Evolutionary conservation across 163 green algal genomes (phyloP).

Genomic region (Coccomyxa subellipsoidea): DNA sequence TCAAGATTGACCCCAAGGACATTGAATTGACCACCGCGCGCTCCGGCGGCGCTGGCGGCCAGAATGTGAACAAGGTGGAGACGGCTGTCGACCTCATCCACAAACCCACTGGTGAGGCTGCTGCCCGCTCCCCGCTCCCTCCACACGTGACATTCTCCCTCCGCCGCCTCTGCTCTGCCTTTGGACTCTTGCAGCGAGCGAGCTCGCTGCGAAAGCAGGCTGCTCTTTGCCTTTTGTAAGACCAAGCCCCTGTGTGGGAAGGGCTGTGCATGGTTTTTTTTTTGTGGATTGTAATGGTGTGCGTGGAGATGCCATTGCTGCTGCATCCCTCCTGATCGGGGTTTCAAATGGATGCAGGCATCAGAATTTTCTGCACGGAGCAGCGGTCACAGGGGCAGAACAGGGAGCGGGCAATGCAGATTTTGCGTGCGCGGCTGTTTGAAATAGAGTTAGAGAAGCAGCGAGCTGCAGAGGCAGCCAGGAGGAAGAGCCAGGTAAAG

Average conservation of each 20-base stretch:
- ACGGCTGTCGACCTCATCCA: slow-evolving; percentile 95
- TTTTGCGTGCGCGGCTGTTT: slow-evolving; percentile 86
- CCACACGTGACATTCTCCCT: no score
- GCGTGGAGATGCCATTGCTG: no score
- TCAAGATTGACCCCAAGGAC: slow-evolving; percentile 62
- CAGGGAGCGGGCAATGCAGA: slow-evolving; percentile 83
- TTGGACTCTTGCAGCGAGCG: no score
- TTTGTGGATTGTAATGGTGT: no score
- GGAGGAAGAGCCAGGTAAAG: slow-evolving; percentile 53
- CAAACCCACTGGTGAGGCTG: slow-evolving; percentile 72
- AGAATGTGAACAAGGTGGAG: slow-evolving; percentile 99
- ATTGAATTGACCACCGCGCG: slow-evolving; percentile 55
- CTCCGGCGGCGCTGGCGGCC: slow-evolving; percentile 71
- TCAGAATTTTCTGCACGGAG: slow-evolving; percentile 95
- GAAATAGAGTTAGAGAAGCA: slow-evolving; percentile 93
- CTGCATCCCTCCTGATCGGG: background rate
- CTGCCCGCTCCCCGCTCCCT: background rate
- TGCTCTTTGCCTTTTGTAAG: no score
- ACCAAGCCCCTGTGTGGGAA: no score
- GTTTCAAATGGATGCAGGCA: slow-evolving; percentile 53
- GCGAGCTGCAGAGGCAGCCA: slow-evolving; percentile 68
- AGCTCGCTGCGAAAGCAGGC: no score
- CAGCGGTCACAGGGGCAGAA: slow-evolving; percentile 96
- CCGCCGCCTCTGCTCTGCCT: no score
- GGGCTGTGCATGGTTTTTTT: no score